Percentiles rank a stretch among this genome's conserved stretches.
Conservation (phyloP, 345 rosid genomes). For the Brassica carinata region DNA sequence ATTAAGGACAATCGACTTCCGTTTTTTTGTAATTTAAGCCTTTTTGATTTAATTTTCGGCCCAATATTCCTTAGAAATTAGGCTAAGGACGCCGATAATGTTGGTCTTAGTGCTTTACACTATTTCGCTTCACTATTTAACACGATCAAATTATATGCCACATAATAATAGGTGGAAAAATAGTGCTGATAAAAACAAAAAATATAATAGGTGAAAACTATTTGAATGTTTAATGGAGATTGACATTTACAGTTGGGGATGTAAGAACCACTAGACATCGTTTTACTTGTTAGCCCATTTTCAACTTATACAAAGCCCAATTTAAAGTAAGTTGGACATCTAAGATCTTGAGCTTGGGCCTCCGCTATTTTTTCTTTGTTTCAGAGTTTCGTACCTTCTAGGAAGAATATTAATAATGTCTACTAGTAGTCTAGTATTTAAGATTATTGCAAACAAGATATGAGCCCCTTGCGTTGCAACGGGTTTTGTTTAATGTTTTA, state of each 20-base stretch:
- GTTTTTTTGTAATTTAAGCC: no score
- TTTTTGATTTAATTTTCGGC: background rate
- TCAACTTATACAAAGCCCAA: background rate
- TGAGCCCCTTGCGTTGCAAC: no score
- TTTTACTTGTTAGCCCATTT: background rate
- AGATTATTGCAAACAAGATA: no score
- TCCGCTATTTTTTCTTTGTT: background rate
- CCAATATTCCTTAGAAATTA: background rate
- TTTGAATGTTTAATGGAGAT: background rate
- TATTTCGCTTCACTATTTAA: constrained; percentile 8
- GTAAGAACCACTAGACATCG: background rate
- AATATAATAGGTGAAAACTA: background rate
- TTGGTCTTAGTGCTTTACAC: background rate
- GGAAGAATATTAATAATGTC: no score
- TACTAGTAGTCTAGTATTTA: no score
- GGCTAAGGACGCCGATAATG: background rate
- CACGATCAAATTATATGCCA: background rate
- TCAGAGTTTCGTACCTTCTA: background rate
- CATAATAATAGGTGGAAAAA: background rate
- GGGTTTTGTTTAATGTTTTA: no score
- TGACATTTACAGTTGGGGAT: background rate
- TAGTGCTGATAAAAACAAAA: no score
- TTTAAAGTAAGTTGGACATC: background rate
- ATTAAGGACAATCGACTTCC: no score
- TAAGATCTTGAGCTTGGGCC: background rate